Percentiles rank a stretch among this genome's conserved stretches.
Conservation (phyloP, 192 early-diverging fungal genomes). For the Paraglomus occultum region DNA sequence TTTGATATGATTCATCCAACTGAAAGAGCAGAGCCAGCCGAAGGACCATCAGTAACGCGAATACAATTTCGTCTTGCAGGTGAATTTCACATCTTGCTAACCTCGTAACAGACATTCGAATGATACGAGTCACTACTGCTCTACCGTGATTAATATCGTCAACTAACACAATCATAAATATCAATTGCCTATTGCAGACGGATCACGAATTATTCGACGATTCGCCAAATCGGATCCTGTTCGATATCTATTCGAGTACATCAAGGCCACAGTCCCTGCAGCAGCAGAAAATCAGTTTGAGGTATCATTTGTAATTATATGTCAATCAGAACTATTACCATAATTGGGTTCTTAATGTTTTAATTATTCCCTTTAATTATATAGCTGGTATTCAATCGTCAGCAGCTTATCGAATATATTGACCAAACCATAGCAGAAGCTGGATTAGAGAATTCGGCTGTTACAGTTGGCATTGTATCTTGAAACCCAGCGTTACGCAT, state of each 20-base stretch:
- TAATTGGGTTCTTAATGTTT: not conserved
- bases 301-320: constrained; percentile 38
- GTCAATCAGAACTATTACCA: not conserved
- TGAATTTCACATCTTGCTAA: not conserved
- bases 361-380: constrained; percentile 6
- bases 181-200: constrained; percentile 47
- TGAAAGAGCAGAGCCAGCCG: not conserved
- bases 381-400: constrained; percentile 67
- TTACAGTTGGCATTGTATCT: constrained; percentile 47
- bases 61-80: constrained; percentile 28
- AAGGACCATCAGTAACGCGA: not conserved
- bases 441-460: constrained; percentile 59
- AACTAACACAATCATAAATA: no score
- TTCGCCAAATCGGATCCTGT: constrained; percentile 77
- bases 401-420: constrained; percentile 60
- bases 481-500: not conserved
- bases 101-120: no score
- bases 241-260: constrained; percentile 73
- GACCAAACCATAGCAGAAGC: constrained; percentile 73
- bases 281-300: constrained; percentile 66
- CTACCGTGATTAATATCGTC: no score
- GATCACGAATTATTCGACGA: constrained; percentile 69
- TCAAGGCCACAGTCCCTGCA: constrained; percentile 72
- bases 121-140: no score
- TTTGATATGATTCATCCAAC: constrained; percentile 25